Evolutionary conservation across 371 early-diverging fungal genomes (phyloP), one percentile per base, ranked within the genome.

Genomic region (Haplosporangium sp.): DNA sequence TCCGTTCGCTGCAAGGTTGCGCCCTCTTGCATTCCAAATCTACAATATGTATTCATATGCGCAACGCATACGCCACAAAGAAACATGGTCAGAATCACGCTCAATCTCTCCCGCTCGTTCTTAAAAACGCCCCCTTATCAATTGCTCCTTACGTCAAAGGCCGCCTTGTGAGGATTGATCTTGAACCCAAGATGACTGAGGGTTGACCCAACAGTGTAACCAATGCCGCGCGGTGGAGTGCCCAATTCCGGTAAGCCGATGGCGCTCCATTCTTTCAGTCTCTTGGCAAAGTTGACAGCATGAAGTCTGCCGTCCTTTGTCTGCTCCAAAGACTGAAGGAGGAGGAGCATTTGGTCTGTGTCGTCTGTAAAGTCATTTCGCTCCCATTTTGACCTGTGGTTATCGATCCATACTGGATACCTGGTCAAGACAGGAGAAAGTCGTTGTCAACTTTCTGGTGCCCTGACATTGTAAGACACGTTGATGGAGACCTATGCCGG

Each of bases 341-440:
- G 58, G 36, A 91, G 70, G 10, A 92, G 64, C 55, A 83, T 66
- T 54, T 92, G 92, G 56, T 92, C 92, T 38, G 89, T 86, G 68
- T 92, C 91, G 60, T 89, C 90, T 6, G 91, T 89, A 69, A 86
- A 92, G 53, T 89, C 90, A 73, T 88, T 88, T 45, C 69, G 58
- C 10, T 59, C 48, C 80, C 75, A 85, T 46, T 71, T 81, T 42
- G 59, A 56, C 11, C 86, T 81, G 47, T 84, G 86, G 9, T 12
- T 10, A 66, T 84, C 87, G 13, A 66, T 43, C 57, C 76, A 74
- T 56, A 83, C 67, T 7, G 74, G 77, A 58, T 74, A 70, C 13
- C 80, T 79, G 41, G 7, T 13, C 4, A 1, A 37, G 55, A 11
- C n/a, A 3, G 46, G n/a, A 46, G 21, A 18, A 10, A 65, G 59